phyloP scores from a whole-genome alignment of 441 rosid species.

The Hura crepitans region DNA sequence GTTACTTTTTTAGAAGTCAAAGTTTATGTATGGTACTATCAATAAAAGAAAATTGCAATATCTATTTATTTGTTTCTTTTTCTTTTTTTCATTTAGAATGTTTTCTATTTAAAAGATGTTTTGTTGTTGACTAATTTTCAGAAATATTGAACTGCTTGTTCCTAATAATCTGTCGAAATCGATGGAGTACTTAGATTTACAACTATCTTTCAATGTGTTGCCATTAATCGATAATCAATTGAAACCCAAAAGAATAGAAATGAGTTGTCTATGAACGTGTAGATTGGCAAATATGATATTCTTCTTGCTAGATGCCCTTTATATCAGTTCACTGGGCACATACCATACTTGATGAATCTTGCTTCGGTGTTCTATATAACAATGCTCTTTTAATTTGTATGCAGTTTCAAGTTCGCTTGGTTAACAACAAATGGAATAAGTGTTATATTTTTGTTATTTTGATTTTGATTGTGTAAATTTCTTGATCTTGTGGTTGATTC shows the following conservation, averaged over 20 bases:
- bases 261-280: not conserved
- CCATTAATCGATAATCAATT: not conserved
- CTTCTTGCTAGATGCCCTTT: not conserved
- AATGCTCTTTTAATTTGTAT: not conserved
- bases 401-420: not conserved
- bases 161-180: not conserved
- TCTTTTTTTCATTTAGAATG: not conserved
- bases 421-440: not conserved
- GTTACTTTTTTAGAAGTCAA: too few species aligned
- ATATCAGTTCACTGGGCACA: not conserved
- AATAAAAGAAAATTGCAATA: too few species aligned
- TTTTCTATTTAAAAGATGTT: not conserved
- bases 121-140: not conserved
- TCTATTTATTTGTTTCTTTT: not conserved
- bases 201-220: not conserved
- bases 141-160: not conserved
- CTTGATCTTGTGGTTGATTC: too few species aligned
- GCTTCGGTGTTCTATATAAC: not conserved
- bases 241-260: not conserved
- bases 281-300: not conserved
- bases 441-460: not conserved
- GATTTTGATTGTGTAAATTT: too few species aligned
- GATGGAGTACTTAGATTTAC: not conserved
- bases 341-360: not conserved
- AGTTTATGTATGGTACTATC: too few species aligned